Evolutionary conservation across 176 grass and related monocot species (phyloP), one percentile per base, ranked within the genome.

Genomic region (Eragrostis nindensis): DNA sequence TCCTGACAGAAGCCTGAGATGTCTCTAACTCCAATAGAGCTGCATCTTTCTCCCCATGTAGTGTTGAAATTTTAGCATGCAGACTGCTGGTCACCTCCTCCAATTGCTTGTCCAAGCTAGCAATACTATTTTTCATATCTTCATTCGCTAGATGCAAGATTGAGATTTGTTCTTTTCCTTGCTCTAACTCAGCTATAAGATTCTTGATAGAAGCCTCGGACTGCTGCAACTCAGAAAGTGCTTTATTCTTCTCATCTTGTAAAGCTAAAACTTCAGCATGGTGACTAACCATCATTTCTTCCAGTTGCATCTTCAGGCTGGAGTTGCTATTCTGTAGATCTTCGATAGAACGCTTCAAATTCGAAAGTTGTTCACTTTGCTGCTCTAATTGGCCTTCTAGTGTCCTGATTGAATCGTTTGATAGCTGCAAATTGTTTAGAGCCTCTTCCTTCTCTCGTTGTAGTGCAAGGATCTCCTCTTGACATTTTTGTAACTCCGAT

Each of bases 161-260:
- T 55, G 48, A 80, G 21, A 39, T 80, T 66, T 80, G 47, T 36
- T 80, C 77, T 77, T 70, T 82, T 49, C 19, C 74, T 73, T 86
- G 56, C 22, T 85, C 82, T 73, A 92, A 65, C 50, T 89, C 82
- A 78, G 55, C 73, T 87, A 53, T 74, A 77, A 86, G 65, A 68
- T 86, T 87, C 25, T 94, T 82, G 46, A 89, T 74, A 64, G 27
- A 81, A 77, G 30, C 57, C 48, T 85, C 56, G 1, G 77, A 85
- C 48, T 77, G 77, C 40, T 85, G 71, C 40, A 89, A 64, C 14
- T 81, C 86, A 65, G 86, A 81, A 74, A 85, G 39, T 32, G 32
- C 9, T 64, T 89, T 81, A 49, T 72, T 77, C 64, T 89, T 89
- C 59, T 89, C 77, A 14, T 85, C 72, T 77, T 85, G 39, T 41